Evolutionary conservation across 805 yeast species (phyloP).

Genomic region (Candida bentonensis): DNA sequence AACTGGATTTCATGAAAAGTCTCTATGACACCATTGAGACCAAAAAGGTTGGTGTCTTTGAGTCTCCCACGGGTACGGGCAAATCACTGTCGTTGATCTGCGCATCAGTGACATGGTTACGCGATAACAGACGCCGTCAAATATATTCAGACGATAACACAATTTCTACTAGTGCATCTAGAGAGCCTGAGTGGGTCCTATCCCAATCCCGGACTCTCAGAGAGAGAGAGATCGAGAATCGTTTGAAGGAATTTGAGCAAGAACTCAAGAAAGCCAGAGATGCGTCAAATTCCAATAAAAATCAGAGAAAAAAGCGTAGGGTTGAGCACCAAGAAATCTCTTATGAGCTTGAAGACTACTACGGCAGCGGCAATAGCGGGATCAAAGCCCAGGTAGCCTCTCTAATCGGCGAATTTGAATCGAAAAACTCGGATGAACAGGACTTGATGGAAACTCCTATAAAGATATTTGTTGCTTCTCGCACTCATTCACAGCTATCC

Average conservation of each 20-base stretch:
- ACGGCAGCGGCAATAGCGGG: constrained; percentile 1
- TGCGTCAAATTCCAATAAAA: constrained; percentile 1
- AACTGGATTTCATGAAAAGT: constrained; percentile 57
- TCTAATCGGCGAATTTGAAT: constrained; percentile 4
- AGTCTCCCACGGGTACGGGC: constrained; percentile 90
- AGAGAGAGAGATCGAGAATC: constrained; percentile 2
- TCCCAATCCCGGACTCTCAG: constrained; percentile 22
- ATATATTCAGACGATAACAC: constrained; percentile 5
- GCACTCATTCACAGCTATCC: constrained; percentile 81
- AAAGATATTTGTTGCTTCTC: constrained; percentile 57
- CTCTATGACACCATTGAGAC: constrained; percentile 48
- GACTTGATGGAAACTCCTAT: constrained; percentile 19
- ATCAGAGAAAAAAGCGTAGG: not conserved
- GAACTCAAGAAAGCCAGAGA: constrained; percentile 8
- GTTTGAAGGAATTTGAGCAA: constrained; percentile 14
- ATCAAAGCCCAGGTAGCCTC: constrained; percentile 4
- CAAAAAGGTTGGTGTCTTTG: constrained; percentile 64
- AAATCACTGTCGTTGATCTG: constrained; percentile 82
- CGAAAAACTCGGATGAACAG: constrained; percentile 3
- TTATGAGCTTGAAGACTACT: constrained; percentile 6
- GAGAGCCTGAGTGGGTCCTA: constrained; percentile 59
- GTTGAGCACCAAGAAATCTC: not conserved
- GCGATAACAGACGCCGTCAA: constrained; percentile 31
- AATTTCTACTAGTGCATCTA: not conserved
- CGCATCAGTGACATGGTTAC: constrained; percentile 70